Evolutionary conservation across 2,329 filamentous ascomycete species (phyloP).

Genomic region (Aureobasidium musti): DNA sequence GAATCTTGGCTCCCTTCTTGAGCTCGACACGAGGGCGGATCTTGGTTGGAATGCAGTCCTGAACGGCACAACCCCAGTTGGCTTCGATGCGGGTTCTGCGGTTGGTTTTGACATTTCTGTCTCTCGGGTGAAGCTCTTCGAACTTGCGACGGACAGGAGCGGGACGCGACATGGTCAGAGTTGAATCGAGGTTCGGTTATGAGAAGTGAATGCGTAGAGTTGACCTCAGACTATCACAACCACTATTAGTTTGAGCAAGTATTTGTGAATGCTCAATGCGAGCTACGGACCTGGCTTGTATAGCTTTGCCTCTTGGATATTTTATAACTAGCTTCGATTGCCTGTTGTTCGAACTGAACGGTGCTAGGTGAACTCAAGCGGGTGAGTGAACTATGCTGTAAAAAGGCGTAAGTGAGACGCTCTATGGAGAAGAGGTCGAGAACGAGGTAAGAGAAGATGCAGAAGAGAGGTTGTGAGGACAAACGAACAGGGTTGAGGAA

Average conservation of each 20-base stretch:
- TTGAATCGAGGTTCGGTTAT: background rate
- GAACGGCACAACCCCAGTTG: slow-evolving; percentile 29
- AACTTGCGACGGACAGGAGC: slow-evolving; percentile 16
- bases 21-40: slow-evolving; percentile 32
- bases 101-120: slow-evolving; percentile 31
- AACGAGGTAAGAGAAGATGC: background rate
- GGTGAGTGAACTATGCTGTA: background rate
- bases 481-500: no score
- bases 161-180: background rate
- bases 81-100: slow-evolving; percentile 30
- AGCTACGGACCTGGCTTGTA: background rate
- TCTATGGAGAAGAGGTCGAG: background rate
- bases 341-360: background rate
- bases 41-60: slow-evolving; percentile 27
- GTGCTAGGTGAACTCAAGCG: background rate
- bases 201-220: background rate
- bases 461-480: background rate
- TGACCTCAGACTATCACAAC: background rate
- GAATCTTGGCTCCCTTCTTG: slow-evolving; percentile 32
- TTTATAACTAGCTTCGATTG: background rate
- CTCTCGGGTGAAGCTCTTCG: slow-evolving; percentile 30
- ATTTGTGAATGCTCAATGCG: background rate
- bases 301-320: background rate
- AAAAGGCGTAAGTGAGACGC: background rate
- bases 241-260: background rate